Evolutionary conservation across 2,329 filamentous ascomycete species (phyloP), one percentile per base, ranked within the genome.

Genomic region (Fusarium sp.): DNA sequence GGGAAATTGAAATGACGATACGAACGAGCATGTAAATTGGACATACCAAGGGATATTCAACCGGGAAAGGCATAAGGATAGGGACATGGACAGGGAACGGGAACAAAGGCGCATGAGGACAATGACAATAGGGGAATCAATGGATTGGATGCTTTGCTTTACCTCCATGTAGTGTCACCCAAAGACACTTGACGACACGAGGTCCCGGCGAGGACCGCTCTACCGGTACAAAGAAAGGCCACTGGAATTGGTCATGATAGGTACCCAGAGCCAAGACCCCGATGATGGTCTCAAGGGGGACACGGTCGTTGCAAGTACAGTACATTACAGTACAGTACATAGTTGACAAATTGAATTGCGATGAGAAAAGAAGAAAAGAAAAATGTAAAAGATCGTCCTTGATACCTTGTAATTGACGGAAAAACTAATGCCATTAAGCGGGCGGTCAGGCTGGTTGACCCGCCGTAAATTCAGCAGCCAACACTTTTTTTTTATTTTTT

Each of bases 1-100:
- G 66, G 72, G 59, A 73, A 48, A 71, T 75, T 68, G 73, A 68
- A 64, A 76, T 43, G 73, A 76, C 29, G 62, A 71, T 35, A 75
- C 67, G 69, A 71, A 45, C 24, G 11, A 10, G 64, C 64, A 70
- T 63, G 64, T 73, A 64, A 75, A 62, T 67, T 71, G 64, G 69
- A 54, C 37, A 68, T 58, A 68, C 60, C 43, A 59, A 48, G 35
- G 73, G 70, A 57, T 57, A 62, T 58, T 57, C 27, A 52, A 29
- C 6, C 6, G 64, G 35, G 50, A 65, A 39, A 45, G 43, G 43
- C 13, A 48, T 10, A 48, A 10, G 24, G 24, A 52, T 16, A 68
- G 31, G 37, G 37, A 39, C 35, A 39, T 1, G 37, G 37, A 39
- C 37, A 41, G 10, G 37, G 48, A 64, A 27, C 31, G 59, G 70